phyloP scores from a whole-genome alignment of 495 filamentous ascomycete genomes.

The Podospora bellae-mahoneyi region DNA sequence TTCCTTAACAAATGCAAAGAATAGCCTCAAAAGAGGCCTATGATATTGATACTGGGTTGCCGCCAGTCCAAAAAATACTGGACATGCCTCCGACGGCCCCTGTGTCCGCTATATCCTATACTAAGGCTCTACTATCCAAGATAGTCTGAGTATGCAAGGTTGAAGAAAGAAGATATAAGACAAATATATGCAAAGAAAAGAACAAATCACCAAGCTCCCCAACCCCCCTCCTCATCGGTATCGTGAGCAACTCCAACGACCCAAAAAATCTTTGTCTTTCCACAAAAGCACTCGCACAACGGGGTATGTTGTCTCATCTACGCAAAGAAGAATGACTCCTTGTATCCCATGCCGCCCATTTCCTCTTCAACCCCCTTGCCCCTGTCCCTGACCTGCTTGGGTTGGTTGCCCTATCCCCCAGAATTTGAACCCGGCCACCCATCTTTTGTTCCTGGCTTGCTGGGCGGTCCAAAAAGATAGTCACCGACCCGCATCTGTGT shows the following conservation, averaged over 20 bases:
- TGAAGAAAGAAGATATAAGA: neutral
- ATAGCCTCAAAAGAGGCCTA: neutral
- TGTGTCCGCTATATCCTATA: neutral
- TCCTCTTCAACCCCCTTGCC: neutral
- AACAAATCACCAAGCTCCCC: slow-evolving; percentile 2
- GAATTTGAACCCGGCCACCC: slow-evolving; percentile 1
- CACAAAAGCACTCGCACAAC: neutral
- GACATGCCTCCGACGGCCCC: neutral
- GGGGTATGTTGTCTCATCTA: slow-evolving; percentile 11
- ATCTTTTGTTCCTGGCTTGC: neutral
- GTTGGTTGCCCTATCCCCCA: neutral
- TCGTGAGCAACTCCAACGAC: neutral
- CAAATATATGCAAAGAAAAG: slow-evolving; percentile 2
- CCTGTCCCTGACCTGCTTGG: slow-evolving; percentile 7
- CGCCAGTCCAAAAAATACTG: neutral
- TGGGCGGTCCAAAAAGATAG: neutral
- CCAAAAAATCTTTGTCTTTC: slow-evolving; percentile 2
- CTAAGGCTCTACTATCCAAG: neutral
- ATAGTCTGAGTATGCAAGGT: neutral
- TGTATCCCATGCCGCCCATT: neutral
- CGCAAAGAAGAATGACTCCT: slow-evolving; percentile 2
- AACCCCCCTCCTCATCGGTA: neutral
- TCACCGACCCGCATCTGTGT: slow-evolving; percentile 2
- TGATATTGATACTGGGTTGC: neutral
- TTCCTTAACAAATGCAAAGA: no score